Conservation (phyloP, 2,329 filamentous ascomycete genomes). For the Fonsecaea nubica region DNA sequence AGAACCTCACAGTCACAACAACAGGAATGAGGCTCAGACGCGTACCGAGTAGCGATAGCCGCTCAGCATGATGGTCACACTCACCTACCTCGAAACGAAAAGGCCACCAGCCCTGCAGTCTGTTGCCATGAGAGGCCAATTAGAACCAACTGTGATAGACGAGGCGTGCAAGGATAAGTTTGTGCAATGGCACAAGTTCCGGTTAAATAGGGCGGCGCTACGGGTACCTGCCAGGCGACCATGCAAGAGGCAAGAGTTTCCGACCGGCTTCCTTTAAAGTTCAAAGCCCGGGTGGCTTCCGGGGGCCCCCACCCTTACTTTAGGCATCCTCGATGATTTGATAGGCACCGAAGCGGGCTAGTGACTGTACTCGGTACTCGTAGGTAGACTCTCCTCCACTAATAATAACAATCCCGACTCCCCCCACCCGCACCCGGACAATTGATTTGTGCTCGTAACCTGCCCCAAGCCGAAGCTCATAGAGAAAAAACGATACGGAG, state of each 20-base stretch:
- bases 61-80: background rate
- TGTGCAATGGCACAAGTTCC: background rate
- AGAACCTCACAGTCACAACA: background rate
- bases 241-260: background rate
- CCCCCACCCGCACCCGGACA: background rate
- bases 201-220: background rate
- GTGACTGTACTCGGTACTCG: background rate
- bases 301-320: background rate
- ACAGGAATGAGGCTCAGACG: background rate
- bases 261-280: background rate
- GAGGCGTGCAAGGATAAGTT: background rate
- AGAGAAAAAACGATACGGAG: constrained; percentile 2
- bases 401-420: background rate
- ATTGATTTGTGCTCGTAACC: constrained; percentile 2
- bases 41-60: background rate
- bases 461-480: background rate
- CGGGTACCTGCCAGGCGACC: constrained; percentile 1
- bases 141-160: background rate
- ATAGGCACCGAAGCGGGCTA: background rate
- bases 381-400: background rate
- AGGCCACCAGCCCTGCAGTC: background rate
- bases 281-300: background rate
- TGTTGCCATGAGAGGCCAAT: background rate
- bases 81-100: background rate
- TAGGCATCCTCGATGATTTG: background rate